Conservation (phyloP, 192 early-diverging fungal species). For the Umbelopsis isabellina region DNA sequence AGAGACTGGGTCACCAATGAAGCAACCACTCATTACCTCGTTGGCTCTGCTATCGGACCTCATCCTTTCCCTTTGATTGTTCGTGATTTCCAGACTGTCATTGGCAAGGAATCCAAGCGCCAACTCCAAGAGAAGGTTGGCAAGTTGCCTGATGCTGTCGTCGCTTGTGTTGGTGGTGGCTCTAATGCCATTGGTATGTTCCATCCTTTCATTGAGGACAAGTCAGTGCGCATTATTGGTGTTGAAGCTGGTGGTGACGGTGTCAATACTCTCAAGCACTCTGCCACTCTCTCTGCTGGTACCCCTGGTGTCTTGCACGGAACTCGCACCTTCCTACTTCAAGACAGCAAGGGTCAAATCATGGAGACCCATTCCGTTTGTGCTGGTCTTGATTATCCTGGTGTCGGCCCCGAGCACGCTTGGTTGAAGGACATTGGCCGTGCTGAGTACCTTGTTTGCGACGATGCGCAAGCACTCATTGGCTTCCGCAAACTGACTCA, state of each 20-base stretch:
- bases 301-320: constrained; percentile 94
- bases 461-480: constrained; percentile 81
- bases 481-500: constrained; percentile 77
- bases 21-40: constrained; percentile 89
- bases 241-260: constrained; percentile 97
- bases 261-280: constrained; percentile 84
- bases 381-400: constrained; percentile 98
- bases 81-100: constrained; percentile 97
- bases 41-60: constrained; percentile 96
- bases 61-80: constrained; percentile 98
- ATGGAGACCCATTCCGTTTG: constrained; percentile 93
- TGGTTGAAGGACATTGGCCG: constrained; percentile 87
- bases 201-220: constrained; percentile 89
- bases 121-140: constrained; percentile 84
- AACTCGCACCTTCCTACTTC: constrained; percentile 92
- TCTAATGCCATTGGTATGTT: constrained; percentile 98
- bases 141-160: constrained; percentile 88
- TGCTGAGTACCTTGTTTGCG: constrained; percentile 69
- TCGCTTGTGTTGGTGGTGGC: constrained; percentile 98
- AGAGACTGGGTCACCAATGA: constrained; percentile 99
- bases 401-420: constrained; percentile 96
- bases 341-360: constrained; percentile 97
- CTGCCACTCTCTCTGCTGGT: constrained; percentile 86
- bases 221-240: constrained; percentile 84
- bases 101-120: constrained; percentile 86